Evolutionary conservation across 2,329 filamentous ascomycete species (phyloP).

Genomic region (Tricladium varicosporioides): DNA sequence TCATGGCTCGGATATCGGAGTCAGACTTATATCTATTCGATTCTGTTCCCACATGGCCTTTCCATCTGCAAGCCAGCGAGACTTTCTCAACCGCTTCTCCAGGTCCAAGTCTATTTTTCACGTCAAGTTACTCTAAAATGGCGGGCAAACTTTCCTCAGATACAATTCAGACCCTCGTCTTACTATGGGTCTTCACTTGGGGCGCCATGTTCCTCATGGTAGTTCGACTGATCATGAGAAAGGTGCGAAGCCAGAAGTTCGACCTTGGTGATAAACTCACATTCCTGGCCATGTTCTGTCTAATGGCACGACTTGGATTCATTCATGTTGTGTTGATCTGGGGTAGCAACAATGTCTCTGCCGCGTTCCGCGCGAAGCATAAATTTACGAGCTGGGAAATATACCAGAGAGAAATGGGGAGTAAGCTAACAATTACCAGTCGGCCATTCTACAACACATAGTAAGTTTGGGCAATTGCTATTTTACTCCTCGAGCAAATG

Average conservation of each 20-base stretch:
- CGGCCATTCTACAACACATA: slow-evolving; percentile 17
- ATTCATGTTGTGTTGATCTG: slow-evolving; percentile 38
- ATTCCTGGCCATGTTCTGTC: slow-evolving; percentile 7
- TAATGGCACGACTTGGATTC: slow-evolving; percentile 16
- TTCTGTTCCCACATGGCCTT: neutral
- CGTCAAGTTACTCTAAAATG: slow-evolving; percentile 20
- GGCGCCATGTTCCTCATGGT: slow-evolving; percentile 10
- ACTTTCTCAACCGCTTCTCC: neutral
- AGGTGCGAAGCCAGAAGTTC: slow-evolving; percentile 9
- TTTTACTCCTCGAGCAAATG: neutral
- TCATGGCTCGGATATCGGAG: slow-evolving; percentile 1
- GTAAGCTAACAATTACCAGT: slow-evolving; percentile 36
- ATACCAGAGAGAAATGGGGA: slow-evolving; percentile 36
- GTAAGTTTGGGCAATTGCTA: slow-evolving; percentile 26
- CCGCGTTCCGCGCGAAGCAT: slow-evolving; percentile 21
- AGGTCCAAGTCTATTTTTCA: neutral
- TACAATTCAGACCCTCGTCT: slow-evolving; percentile 8
- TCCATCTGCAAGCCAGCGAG: neutral
- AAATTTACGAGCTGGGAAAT: slow-evolving; percentile 34
- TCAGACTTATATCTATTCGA: neutral
- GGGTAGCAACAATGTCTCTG: slow-evolving; percentile 38
- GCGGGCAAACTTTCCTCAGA: slow-evolving; percentile 29
- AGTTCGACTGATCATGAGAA: slow-evolving; percentile 8
- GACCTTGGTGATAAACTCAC: slow-evolving; percentile 17
- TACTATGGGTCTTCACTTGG: slow-evolving; percentile 15